Conservation (phyloP, 106 monocot species). For the Acorus gramineus region DNA sequence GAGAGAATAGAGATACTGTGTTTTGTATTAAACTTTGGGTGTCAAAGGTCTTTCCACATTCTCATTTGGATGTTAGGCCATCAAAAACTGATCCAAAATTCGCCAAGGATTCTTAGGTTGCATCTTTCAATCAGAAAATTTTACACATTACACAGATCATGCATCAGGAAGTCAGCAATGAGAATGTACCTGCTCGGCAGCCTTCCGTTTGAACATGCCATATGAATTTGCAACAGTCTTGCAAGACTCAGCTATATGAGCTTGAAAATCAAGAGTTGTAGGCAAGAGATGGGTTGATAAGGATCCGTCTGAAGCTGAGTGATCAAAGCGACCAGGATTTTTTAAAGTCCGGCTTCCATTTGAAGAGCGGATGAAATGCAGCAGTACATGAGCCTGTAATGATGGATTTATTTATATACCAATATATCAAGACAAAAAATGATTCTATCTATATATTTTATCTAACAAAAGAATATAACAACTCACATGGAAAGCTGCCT, state of each 20-base stretch:
- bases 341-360: conserved; percentile 21
- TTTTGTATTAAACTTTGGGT: too few relatives aligned
- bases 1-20: too few relatives aligned
- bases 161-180: too few relatives aligned
- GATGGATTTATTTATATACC: too few relatives aligned
- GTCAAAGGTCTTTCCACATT: too few relatives aligned
- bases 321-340: conserved; percentile 6
- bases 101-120: too few relatives aligned
- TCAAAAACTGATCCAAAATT: too few relatives aligned
- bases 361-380: conserved; percentile 53
- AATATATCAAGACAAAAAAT: too few relatives aligned
- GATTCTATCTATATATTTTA: neutral
- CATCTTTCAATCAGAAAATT: too few relatives aligned
- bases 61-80: too few relatives aligned
- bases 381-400: conserved; percentile 40
- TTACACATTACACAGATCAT: too few relatives aligned
- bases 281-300: conserved; percentile 20
- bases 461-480: neutral
- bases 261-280: conserved; percentile 28
- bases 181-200: conserved; percentile 62
- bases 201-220: conserved; percentile 66
- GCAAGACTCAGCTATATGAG: conserved; percentile 64
- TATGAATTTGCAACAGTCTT: conserved; percentile 65
- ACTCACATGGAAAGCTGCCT: conserved; percentile 32
- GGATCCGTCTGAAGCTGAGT: conserved; percentile 12